A percentile compares a stretch with the other conserved stretches of the same genome.
Evolutionary conservation across 352 stramenopile species (phyloP).

Genomic region (Phytophthora cactorum): DNA sequence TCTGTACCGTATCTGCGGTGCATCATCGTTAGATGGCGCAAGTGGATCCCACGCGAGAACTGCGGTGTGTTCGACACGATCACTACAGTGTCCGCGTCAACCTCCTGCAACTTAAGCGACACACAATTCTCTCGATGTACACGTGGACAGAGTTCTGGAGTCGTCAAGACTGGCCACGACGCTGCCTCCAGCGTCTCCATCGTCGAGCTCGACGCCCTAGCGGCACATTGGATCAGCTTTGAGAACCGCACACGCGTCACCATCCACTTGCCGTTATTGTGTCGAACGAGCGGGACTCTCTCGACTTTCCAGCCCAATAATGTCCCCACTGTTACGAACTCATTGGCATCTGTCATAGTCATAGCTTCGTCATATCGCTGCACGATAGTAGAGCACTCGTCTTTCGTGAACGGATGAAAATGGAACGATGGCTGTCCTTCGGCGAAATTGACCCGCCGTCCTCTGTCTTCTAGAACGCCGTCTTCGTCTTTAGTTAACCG

Average conservation of each 20-base stretch:
- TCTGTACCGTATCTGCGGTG: constrained; percentile 18
- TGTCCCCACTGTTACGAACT: constrained; percentile 16
- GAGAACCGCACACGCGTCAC: constrained; percentile 36
- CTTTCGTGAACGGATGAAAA: constrained; percentile 31
- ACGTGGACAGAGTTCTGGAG: constrained; percentile 26
- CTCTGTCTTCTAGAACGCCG: not conserved
- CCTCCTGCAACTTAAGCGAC: constrained; percentile 30
- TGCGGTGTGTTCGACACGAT: constrained; percentile 29
- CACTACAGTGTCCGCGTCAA: constrained; percentile 31
- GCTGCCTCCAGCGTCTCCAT: constrained; percentile 24
- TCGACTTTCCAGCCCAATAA: constrained; percentile 39
- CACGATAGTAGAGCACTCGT: constrained; percentile 23
- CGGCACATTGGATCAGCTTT: constrained; percentile 32
- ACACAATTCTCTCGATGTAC: constrained; percentile 25
- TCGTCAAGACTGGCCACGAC: constrained; percentile 31
- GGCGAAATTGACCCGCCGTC: constrained; percentile 20
- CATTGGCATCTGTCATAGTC: not conserved
- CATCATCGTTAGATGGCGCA: constrained; percentile 39
- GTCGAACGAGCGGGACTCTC: constrained; percentile 17
- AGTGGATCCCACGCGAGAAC: constrained; percentile 3
- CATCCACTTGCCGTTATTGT: constrained; percentile 14
- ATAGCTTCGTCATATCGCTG: constrained; percentile 23
- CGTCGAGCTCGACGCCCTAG: constrained; percentile 7
- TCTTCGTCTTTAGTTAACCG: not conserved
- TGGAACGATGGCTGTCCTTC: constrained; percentile 31